Conservation (phyloP, 192 early-diverging fungal species). For the Rhizophagus prolifer region DNA sequence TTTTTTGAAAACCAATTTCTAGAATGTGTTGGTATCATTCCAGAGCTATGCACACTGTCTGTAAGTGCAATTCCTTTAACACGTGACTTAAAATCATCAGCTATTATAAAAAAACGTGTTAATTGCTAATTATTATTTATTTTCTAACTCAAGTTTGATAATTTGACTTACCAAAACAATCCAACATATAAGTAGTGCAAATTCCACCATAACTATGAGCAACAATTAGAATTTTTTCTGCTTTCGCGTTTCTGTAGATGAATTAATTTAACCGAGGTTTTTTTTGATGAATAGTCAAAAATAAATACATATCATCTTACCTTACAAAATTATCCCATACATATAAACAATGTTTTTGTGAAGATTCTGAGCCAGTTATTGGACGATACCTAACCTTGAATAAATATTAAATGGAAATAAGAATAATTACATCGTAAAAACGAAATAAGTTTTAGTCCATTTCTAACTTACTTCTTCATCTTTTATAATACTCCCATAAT, state of each 20-base stretch:
- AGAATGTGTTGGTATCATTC: slow-evolving; percentile 5
- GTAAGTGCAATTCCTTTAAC: slow-evolving; percentile 19
- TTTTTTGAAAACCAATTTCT: slow-evolving; percentile 1
- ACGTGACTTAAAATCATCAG: slow-evolving; percentile 16
- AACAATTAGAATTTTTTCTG: slow-evolving; percentile 11
- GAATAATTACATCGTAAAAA: not conserved
- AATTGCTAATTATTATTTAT: not conserved
- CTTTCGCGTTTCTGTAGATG: not conserved
- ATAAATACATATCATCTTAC: not conserved
- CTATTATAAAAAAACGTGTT: not conserved
- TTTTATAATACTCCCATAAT: not conserved
- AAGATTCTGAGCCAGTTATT: slow-evolving; percentile 21
- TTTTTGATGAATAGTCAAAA: not conserved
- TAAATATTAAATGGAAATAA: not conserved
- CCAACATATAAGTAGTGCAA: not conserved
- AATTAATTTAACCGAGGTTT: not conserved
- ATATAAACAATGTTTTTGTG: slow-evolving; percentile 31
- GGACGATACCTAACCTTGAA: not conserved
- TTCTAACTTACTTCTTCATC: slow-evolving; percentile 3
- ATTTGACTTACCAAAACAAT: slow-evolving; percentile 11
- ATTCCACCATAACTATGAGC: slow-evolving; percentile 27
- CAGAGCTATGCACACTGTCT: slow-evolving; percentile 16
- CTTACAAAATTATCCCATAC: slow-evolving; percentile 36
- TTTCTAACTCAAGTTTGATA: not conserved
- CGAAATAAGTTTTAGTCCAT: not conserved